phyloP scores from a whole-genome alignment of 2,329 filamentous ascomycete species.

The Colletotrichum tamarilloi region DNA sequence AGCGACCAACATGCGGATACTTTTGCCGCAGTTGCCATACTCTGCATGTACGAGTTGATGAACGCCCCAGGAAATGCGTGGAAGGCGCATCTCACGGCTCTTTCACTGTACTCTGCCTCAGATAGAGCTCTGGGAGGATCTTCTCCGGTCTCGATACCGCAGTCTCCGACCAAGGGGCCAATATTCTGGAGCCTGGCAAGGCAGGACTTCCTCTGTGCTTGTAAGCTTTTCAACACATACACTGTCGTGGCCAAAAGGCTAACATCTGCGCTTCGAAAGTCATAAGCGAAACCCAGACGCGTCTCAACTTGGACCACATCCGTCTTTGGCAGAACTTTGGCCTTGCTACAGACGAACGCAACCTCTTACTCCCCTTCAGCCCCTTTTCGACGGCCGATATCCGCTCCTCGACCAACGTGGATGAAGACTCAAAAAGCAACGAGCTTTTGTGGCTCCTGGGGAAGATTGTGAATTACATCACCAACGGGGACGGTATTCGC shows the following conservation, averaged over 20 bases:
- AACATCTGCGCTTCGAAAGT: constrained; percentile 44
- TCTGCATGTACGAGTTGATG: constrained; percentile 76
- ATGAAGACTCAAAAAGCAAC: constrained; percentile 73
- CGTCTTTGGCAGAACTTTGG: constrained; percentile 73
- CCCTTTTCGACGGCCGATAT: constrained; percentile 44
- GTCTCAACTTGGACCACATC: constrained; percentile 71
- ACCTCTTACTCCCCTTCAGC: constrained; percentile 60
- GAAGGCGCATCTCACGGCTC: constrained; percentile 73
- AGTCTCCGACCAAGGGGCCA: constrained; percentile 62
- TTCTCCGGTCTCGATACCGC: constrained; percentile 49
- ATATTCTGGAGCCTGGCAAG: constrained; percentile 76
- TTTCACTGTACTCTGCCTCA: constrained; percentile 63
- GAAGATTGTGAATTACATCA: constrained; percentile 74
- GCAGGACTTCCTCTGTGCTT: constrained; percentile 73
- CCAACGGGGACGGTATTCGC: constrained; percentile 61
- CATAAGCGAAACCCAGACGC: constrained; percentile 70
- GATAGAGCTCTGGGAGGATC: constrained; percentile 47
- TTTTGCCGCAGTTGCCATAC: constrained; percentile 72
- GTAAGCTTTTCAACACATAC: constrained; percentile 46
- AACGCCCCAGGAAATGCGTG: constrained; percentile 72
- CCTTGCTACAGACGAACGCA: constrained; percentile 65
- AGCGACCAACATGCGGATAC: constrained; percentile 52
- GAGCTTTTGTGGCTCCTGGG: constrained; percentile 73
- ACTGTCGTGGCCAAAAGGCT: not conserved
- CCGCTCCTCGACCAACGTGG: constrained; percentile 60